Evolutionary conservation across 2,329 filamentous ascomycete species (phyloP).

Genomic region (Didymella sp.): DNA sequence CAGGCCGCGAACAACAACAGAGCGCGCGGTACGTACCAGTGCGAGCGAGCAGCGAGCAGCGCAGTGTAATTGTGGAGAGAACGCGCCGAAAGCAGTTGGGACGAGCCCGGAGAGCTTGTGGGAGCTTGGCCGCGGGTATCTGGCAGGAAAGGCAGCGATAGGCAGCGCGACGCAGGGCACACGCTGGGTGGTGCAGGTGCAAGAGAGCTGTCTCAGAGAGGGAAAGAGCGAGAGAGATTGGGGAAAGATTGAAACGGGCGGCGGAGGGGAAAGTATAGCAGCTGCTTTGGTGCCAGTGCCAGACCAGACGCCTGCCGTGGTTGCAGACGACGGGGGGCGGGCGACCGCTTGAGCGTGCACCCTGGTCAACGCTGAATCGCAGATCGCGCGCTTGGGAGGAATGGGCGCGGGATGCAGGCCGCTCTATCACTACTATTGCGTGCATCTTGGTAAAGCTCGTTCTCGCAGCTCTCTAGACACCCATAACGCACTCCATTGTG

Average conservation of each 20-base stretch:
- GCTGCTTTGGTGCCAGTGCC: constrained; percentile 29
- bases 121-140: constrained; percentile 31
- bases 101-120: constrained; percentile 25
- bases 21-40: constrained; percentile 32
- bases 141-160: constrained; percentile 26
- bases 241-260: constrained; percentile 50
- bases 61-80: constrained; percentile 11
- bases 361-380: constrained; percentile 21
- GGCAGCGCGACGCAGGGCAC: constrained; percentile 30
- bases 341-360: constrained; percentile 19
- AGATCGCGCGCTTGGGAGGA: constrained; percentile 14
- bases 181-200: constrained; percentile 40
- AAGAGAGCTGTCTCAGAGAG: constrained; percentile 50
- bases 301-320: constrained; percentile 22
- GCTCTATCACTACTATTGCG: neutral
- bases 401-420: neutral
- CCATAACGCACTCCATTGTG: constrained; percentile 6
- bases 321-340: constrained; percentile 20
- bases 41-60: neutral
- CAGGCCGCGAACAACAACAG: constrained; percentile 17
- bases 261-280: constrained; percentile 44
- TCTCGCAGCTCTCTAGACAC: constrained; percentile 1
- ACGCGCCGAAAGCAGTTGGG: constrained; percentile 11
- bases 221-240: constrained; percentile 52
- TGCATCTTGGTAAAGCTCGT: neutral